phyloP scores from a whole-genome alignment of 768 basidiomycete genomes.

The Mycena rebaudengoi region DNA sequence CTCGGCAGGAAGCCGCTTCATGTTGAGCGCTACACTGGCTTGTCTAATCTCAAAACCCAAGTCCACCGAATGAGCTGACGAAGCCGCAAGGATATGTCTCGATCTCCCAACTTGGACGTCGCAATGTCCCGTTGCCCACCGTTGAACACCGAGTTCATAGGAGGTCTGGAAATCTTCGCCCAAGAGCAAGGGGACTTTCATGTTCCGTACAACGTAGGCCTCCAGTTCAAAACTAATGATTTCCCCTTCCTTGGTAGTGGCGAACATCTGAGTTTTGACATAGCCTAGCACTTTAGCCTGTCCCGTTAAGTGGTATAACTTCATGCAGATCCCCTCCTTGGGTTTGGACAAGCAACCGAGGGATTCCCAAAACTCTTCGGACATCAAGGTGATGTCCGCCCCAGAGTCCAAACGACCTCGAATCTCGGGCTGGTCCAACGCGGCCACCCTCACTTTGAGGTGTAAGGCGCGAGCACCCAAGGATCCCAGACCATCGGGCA shows the following conservation, averaged over 20 bases:
- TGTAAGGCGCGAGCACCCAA: background rate
- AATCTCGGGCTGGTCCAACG: background rate
- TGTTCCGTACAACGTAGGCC: conserved; percentile 31
- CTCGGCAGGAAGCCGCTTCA: background rate
- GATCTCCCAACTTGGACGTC: conserved; percentile 1
- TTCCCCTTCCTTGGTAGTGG: background rate
- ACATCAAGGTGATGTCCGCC: conserved; percentile 5
- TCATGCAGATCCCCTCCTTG: conserved; percentile 15
- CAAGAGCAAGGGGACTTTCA: conserved; percentile 31
- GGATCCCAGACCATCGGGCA: background rate
- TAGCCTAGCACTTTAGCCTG: conserved; percentile 25
- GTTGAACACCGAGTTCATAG: conserved; percentile 25
- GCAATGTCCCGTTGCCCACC: conserved; percentile 2
- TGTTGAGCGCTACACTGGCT: background rate
- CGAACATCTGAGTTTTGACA: conserved; percentile 14
- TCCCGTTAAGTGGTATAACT: conserved; percentile 12
- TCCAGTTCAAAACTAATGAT: conserved; percentile 23
- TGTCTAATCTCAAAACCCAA: conserved; percentile 2
- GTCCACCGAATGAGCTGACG: conserved; percentile 5
- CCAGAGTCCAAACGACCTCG: background rate
- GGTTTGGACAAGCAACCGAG: background rate
- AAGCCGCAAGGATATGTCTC: background rate
- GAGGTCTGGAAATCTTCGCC: conserved; percentile 18
- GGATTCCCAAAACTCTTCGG: conserved; percentile 4
- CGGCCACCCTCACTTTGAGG: background rate